phyloP scores from a whole-genome alignment of 108 stramenopile species.

The Pseudonitzschia pungens region DNA sequence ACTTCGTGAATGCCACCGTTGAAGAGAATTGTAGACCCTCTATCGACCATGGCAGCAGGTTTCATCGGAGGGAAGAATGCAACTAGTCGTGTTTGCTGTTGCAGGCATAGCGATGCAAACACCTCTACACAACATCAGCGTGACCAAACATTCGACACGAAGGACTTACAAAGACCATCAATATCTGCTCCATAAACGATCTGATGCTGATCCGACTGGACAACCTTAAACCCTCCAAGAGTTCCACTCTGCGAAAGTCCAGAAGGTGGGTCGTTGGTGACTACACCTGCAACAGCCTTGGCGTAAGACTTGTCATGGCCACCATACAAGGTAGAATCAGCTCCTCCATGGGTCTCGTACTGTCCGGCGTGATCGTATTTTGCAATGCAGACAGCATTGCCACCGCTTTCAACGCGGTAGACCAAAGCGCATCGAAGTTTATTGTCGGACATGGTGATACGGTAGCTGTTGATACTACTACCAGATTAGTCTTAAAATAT shows the following conservation, averaged over 20 bases:
- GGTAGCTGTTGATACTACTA: neutral
- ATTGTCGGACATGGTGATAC: slow-evolving; percentile 66
- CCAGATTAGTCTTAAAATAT: neutral
- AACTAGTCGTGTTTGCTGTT: neutral
- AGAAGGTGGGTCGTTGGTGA: slow-evolving; percentile 76
- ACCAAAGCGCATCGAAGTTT: slow-evolving; percentile 84
- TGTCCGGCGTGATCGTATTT: slow-evolving; percentile 84
- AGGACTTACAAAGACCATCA: slow-evolving; percentile 83
- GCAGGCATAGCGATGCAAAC: neutral
- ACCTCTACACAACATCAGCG: too few species aligned
- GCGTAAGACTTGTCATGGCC: slow-evolving; percentile 72
- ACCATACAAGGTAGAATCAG: slow-evolving; percentile 58
- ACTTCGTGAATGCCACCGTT: too few species aligned
- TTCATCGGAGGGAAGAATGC: neutral
- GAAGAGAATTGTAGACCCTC: too few species aligned
- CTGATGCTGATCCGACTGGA: slow-evolving; percentile 85
- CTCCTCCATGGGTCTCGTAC: slow-evolving; percentile 67
- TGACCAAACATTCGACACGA: too few species aligned
- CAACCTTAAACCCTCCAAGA: slow-evolving; percentile 89
- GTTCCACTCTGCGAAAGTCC: slow-evolving; percentile 54
- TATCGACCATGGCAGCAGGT: too few species aligned
- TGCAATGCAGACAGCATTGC: slow-evolving; percentile 60
- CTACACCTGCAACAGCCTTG: slow-evolving; percentile 72
- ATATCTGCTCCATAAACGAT: slow-evolving; percentile 84
- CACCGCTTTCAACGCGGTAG: slow-evolving; percentile 65